Base-by-base conservation (phyloP, 2,329 filamentous ascomycete species). In the Fusarium napiforme region DNA sequence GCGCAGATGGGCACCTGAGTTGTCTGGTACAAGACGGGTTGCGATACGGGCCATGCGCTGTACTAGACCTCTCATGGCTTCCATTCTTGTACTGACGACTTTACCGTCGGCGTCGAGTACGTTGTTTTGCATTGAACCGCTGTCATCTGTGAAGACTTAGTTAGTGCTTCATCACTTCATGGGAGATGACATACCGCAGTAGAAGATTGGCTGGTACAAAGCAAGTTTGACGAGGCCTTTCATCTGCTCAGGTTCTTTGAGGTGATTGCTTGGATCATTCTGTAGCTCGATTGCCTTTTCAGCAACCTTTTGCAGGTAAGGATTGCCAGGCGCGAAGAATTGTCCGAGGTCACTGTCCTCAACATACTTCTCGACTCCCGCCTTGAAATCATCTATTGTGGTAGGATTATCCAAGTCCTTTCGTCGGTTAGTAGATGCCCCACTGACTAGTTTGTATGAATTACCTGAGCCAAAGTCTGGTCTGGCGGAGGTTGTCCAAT, bases 401-500 rank as follows among this genome's bases (percentile, higher is more conserved):
- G 32, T 36, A 26, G 49, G 49, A 15, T 52, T 52, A 11, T 26
- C 32, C 16, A 52, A 6, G 18, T 26, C 32, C 49, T 52, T 6
- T 34, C 4, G 11, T 19, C 2, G 0, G 11, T 52, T 0, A 52
- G 18, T 0, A 19, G 6, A 0, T 2, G 0, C 6, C n/a, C 10
- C 6, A 0, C 3, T 10, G 3, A 6, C 0, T 23, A 36, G n/a
- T 26, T 4, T 2, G 18, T 11, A 15, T 34, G 6, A 6, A n/a
- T 11, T 36, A 15, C 49, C 32, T 52, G 49, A 52, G 49, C 49
- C n/a, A 52, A 19, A 23, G n/a, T 8, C 3, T 15, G 49, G 16
- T 52, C 49, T 0, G 49, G 30, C 7, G 49, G 49, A 52, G n/a
- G n/a, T 26, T 26, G 32, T 19, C 49, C 49, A 21, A 52, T 26